phyloP scores from a whole-genome alignment of 202 grass and related monocot genomes.

The Setaria italica region DNA sequence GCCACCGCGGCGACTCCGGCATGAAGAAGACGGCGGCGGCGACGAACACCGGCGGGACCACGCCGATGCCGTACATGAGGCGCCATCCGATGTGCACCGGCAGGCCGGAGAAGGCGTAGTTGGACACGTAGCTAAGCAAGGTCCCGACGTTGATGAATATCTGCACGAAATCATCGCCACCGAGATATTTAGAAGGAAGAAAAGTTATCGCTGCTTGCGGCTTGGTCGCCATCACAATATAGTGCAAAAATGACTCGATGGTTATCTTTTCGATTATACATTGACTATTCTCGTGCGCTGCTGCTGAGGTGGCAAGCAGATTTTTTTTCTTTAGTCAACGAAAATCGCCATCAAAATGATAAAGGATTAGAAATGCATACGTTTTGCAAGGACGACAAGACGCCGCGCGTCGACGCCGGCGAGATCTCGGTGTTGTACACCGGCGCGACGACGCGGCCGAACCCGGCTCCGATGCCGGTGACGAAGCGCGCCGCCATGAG shows the following conservation, averaged over 20 bases:
- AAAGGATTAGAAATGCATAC: not conserved
- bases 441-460: not conserved
- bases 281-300: no score
- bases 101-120: constrained; percentile 53
- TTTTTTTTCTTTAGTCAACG: no score
- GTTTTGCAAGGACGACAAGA: not conserved
- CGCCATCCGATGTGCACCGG: constrained; percentile 50
- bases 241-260: no score
- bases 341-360: no score
- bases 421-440: not conserved
- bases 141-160: not conserved
- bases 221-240: no score
- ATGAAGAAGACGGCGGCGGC: not conserved
- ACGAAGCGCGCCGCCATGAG: not conserved
- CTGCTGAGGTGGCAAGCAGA: no score
- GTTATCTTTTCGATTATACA: no score
- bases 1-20: not conserved
- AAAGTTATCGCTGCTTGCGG: no score
- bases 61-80: constrained; percentile 55
- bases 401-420: not conserved
- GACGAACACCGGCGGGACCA: constrained; percentile 42
- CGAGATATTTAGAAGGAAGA: no score
- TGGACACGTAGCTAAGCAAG: constrained; percentile 53
- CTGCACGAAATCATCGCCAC: not conserved
- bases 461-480: not conserved